A percentile compares a stretch with the other conserved stretches of the same genome.
Evolutionary conservation across 805 yeast species (phyloP).

Genomic region (Teunomyces cretensis): DNA sequence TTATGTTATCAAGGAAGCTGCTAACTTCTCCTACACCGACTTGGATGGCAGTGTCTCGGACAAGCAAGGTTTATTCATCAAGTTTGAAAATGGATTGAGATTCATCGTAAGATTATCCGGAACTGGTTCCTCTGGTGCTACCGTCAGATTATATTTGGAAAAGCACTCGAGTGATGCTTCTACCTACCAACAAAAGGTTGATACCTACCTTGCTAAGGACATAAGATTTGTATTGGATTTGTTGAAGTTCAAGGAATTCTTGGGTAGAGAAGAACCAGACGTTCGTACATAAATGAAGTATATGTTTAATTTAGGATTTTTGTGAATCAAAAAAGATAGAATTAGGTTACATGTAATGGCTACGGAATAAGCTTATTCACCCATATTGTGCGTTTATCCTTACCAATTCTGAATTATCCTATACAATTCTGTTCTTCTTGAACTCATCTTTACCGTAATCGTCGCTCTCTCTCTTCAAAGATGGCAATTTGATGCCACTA

Average conservation of each 20-base stretch:
- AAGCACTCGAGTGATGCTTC: constrained; percentile 65
- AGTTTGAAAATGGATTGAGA: constrained; percentile 77
- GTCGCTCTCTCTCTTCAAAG: constrained; percentile 24
- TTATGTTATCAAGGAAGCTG: constrained; percentile 68
- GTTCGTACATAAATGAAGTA: constrained; percentile 65
- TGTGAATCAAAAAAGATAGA: not conserved
- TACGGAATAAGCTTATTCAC: not conserved
- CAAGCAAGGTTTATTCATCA: constrained; percentile 87
- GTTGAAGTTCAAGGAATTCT: constrained; percentile 66
- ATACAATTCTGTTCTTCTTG: constrained; percentile 8
- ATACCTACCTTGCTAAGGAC: constrained; percentile 64
- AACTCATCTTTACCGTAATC: constrained; percentile 12
- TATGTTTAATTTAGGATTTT: not conserved
- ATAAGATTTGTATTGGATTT: constrained; percentile 63
- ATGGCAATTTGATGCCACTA: constrained; percentile 15
- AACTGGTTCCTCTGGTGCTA: constrained; percentile 97
- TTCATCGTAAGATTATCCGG: constrained; percentile 91
- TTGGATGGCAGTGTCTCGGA: constrained; percentile 86
- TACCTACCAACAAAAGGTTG: constrained; percentile 53
- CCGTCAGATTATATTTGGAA: constrained; percentile 89
- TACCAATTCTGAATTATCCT: not conserved
- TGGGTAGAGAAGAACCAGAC: constrained; percentile 85
- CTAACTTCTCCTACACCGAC: constrained; percentile 89
- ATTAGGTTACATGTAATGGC: not conserved
- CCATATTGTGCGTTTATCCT: not conserved